Percentiles rank a stretch among this genome's conserved stretches.
These are phyloP conservation scores for Rhododendron ferrugineum DNA, from an alignment of 148 eudicot genomes.

Conservation along the genomic window DNA sequence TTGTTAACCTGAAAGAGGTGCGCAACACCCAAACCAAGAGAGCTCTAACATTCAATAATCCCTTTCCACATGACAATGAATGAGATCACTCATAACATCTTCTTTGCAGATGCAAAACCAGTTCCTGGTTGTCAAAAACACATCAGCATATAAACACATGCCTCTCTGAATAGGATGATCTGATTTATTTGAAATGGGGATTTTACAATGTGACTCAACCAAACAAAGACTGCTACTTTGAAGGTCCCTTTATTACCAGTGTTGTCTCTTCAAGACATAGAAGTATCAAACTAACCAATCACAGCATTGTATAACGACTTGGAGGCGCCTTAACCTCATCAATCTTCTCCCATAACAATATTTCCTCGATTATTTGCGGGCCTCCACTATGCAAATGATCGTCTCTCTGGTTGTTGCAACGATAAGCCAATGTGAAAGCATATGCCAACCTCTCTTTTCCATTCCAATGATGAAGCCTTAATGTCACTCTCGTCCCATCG, in stretches of 20 bases:
- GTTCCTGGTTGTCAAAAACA: not conserved
- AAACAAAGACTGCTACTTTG: not conserved
- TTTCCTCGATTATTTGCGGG: not conserved
- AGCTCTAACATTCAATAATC: not conserved
- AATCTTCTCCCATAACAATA: not conserved
- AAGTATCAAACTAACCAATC: not conserved
- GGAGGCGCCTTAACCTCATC: not conserved
- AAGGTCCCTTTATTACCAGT: not conserved
- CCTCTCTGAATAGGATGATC: not conserved
- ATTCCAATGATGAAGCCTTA: not conserved
- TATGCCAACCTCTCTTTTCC: not conserved
- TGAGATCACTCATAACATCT: not conserved
- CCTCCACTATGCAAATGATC: not conserved
- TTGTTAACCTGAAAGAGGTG: not conserved
- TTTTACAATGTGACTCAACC: not conserved
- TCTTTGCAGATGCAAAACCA: not conserved
- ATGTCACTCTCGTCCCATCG: not conserved
- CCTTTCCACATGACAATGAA: not conserved
- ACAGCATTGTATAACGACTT: not conserved
- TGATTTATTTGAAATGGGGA: not conserved
- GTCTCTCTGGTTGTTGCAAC: not conserved
- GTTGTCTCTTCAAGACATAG: not conserved
- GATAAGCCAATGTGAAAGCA: not conserved
- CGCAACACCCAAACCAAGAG: not conserved
- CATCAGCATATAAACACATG: not conserved